Base-by-base conservation (phyloP, 495 filamentous ascomycete genomes). In the Amniculicola lignicola region DNA sequence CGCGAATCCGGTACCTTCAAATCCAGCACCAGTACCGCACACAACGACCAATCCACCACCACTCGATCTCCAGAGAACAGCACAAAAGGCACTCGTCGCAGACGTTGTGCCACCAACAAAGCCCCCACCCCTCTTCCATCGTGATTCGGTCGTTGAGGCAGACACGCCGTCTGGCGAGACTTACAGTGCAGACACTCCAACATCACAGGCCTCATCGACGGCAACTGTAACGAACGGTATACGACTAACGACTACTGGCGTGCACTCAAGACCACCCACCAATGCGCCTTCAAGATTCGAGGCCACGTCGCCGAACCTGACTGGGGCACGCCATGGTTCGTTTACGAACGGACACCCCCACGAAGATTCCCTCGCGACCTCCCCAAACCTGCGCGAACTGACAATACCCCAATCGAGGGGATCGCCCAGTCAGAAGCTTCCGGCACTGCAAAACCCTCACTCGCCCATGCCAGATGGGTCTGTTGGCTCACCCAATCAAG, bases 381-480 rank as follows among this genome's bases (percentile, higher is more conserved):
- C 64, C 21, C 64, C 64, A 16, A 57, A 58, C 29, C 57, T 67
- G 25, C 57, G 49, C 15, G 51, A 56, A 23, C 18, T 64, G 12
- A 54, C 55, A 4, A 66, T 62, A 29, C 57, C 63, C 14, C 45
- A 18, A 9, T 60, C 59, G 35, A 48, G 53, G 28, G 50, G 49
- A 4, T 59, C 64, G n/a, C 64, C 64, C 16, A 42, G 61, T 27
- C 61, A 67, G 19, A 61, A 50, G 39, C 39, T 67, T 18, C 61
- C 64, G 21, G 57, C 56, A 25, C 39, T 67, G 33, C 60, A 64
- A 37, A 49, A 57, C 25, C 57, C 60, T 19, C 51, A 37, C 23
- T 67, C 64, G 18, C 60, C 60, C 15, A 45, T 45, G 7, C 51
- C 47, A 24, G 62, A 65, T 22, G 57, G 53, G 21, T 45, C 56